These are phyloP conservation scores for Echinosophora koreensis DNA, from an alignment of 306 rosid genomes.

Conservation along the genomic window DNA sequence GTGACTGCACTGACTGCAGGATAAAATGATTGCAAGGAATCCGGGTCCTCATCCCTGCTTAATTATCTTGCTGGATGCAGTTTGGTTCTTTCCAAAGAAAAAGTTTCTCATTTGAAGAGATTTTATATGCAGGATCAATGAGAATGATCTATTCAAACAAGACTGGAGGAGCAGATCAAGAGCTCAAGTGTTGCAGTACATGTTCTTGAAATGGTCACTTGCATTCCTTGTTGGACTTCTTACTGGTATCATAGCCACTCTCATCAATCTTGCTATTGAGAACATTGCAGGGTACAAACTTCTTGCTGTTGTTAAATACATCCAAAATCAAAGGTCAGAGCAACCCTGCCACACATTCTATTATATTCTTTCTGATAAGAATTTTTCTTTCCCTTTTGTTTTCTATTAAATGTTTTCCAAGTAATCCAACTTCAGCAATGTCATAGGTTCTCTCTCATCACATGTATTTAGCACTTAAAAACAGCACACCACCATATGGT, in stretches of 20 bases:
- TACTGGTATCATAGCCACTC: conserved; percentile 81
- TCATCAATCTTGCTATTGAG: conserved; percentile 88
- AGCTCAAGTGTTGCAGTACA: conserved; percentile 76
- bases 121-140: conserved; percentile 77
- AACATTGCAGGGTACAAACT: conserved; percentile 92
- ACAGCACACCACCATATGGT: no score
- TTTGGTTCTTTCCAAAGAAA: not conserved
- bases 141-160: conserved; percentile 88
- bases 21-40: no score
- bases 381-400: not conserved
- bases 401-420: not conserved
- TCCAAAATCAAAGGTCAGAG: conserved; percentile 64
- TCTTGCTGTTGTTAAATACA: conserved; percentile 60
- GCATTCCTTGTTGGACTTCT: conserved; percentile 88
- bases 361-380: not conserved
- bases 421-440: conserved; percentile 3
- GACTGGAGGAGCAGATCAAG: conserved; percentile 93
- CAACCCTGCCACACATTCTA: not conserved
- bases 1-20: no score
- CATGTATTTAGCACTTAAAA: no score
- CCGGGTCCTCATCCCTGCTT: not conserved
- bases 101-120: conserved; percentile 34
- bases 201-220: conserved; percentile 76
- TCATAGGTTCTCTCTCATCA: not conserved
- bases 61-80: not conserved